phyloP scores from a whole-genome alignment of 352 stramenopile species.

The Phytophthora sp. region DNA sequence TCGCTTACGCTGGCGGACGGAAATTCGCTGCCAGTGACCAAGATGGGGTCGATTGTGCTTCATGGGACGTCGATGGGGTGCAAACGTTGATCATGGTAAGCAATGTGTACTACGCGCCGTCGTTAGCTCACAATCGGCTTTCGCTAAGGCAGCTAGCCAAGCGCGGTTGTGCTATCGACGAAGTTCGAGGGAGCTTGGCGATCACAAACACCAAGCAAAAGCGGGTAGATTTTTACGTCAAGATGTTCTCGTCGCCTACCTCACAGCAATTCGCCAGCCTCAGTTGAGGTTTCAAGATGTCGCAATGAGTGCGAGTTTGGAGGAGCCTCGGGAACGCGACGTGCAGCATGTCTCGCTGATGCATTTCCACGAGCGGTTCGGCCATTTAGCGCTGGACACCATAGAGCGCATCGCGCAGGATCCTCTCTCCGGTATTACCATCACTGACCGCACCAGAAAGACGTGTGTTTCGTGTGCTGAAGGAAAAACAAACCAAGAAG shows the following conservation, averaged over 20 bases:
- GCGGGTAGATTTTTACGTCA: background rate
- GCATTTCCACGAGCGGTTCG: background rate
- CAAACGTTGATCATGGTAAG: background rate
- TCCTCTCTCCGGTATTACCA: background rate
- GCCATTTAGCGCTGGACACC: background rate
- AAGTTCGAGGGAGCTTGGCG: background rate
- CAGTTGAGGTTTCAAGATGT: too few species aligned
- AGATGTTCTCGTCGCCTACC: background rate
- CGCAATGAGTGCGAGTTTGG: too few species aligned
- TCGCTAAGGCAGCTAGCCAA: background rate
- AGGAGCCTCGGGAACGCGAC: too few species aligned
- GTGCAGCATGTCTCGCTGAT: background rate
- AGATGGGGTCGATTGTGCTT: background rate
- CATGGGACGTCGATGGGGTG: too few species aligned
- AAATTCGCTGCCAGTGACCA: background rate
- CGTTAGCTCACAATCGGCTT: background rate
- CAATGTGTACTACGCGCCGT: constrained; percentile 4
- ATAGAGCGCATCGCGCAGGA: background rate
- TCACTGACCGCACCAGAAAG: background rate
- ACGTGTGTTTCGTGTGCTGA: background rate
- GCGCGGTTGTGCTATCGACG: background rate
- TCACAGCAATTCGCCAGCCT: background rate
- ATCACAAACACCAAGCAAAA: background rate
- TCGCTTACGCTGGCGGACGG: background rate
- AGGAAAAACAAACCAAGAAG: background rate